phyloP scores from a whole-genome alignment of 2,329 filamentous ascomycete species.

The Cercospora citrullina region DNA sequence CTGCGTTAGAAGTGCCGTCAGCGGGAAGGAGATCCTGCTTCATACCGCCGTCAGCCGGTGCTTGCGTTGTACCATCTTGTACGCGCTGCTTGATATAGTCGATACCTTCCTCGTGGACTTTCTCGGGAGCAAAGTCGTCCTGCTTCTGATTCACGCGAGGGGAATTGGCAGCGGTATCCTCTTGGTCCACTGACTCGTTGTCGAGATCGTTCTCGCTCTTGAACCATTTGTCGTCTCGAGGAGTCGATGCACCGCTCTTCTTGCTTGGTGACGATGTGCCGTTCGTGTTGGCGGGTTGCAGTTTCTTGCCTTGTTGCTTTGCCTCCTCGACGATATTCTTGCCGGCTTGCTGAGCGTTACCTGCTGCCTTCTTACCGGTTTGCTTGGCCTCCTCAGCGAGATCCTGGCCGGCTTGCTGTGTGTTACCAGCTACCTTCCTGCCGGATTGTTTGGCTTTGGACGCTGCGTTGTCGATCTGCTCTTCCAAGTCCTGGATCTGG shows the following conservation, averaged over 20 bases:
- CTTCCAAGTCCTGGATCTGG: slow-evolving; percentile 32
- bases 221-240: slow-evolving; percentile 12
- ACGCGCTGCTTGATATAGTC: slow-evolving; percentile 18
- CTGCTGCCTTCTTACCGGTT: slow-evolving; percentile 18
- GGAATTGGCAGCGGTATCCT: slow-evolving; percentile 3
- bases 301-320: slow-evolving; percentile 24
- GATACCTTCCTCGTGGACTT: slow-evolving; percentile 14
- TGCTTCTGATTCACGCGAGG: not conserved
- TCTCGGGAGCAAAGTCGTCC: slow-evolving; percentile 2
- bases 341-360: slow-evolving; percentile 14
- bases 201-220: slow-evolving; percentile 11
- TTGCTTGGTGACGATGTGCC: not conserved
- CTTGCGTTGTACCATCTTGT: not conserved
- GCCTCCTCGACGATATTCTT: slow-evolving; percentile 25
- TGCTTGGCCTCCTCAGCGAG: slow-evolving; percentile 28
- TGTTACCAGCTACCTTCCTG: not conserved
- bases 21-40: slow-evolving; percentile 9
- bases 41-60: slow-evolving; percentile 9
- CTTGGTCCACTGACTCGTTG: slow-evolving; percentile 1
- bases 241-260: not conserved
- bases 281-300: not conserved
- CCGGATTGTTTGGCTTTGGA: slow-evolving; percentile 15
- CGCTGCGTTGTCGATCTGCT: slow-evolving; percentile 10
- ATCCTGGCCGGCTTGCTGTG: slow-evolving; percentile 3
- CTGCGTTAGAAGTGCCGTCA: slow-evolving; percentile 5